Evolutionary conservation across 78 protist genomes (phyloP), one percentile per base, ranked within the genome.

Genomic region (Kipferlia bialata): DNA sequence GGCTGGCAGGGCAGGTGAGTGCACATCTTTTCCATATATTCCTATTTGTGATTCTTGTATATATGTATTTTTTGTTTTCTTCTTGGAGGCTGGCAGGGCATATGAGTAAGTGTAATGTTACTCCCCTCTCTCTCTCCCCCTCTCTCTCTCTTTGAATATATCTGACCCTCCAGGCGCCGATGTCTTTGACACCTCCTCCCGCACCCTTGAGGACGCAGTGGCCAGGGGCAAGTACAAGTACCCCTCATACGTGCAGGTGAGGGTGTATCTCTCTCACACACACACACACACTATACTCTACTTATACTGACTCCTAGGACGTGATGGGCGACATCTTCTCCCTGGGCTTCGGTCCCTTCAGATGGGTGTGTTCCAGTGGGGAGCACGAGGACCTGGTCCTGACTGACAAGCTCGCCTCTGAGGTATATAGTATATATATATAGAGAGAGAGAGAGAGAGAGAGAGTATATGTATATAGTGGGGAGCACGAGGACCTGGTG

Each of bases 311-410:
- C n/a, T n/a, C n/a, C n/a, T n/a, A n/a, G 48, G 48, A 41, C 48
- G 48, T 41, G 22, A 41, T 41, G 58, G 68, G 36, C 31, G 84
- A 79, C 59, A 85, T 85, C 2, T 88, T 88, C 65, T 72, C 82
- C 22, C 70, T 85, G 26, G 93, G 93, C 10, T 88, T 88, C 45
- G 93, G 93, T 3, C 93, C 93, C 41, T 88, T 88, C 85, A 76
- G 93, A 33, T 88, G 93, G 89, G 89, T 88, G 22, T 88, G 93
- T 60, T 82, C 91, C 18, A 41, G 73, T 32, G 71, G 87, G 18
- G 32, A 54, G 7, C 66, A 55, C 36, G 22, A 32, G 31, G 93
- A 88, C 69, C 64, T 88, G n/a, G 70, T 48, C 59, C 41, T 1
- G 17, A 87, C 93, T 2, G 93, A 88, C 60, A 31, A 31, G 15